Conservation (phyloP, 2,329 filamentous ascomycete genomes). For the Penicillium sp. region DNA sequence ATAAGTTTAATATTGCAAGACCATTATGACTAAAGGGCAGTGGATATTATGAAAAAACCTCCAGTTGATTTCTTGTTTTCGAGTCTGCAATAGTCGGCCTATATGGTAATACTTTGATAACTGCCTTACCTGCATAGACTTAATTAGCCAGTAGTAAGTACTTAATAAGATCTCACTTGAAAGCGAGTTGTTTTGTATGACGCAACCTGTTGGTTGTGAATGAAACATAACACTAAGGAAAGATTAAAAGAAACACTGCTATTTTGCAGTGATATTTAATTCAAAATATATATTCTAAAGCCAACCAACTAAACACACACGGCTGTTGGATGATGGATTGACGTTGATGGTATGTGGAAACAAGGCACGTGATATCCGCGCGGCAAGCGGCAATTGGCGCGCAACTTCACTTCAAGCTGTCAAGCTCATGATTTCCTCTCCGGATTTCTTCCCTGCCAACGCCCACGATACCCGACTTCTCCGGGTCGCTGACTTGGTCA, state of each 20-base stretch:
- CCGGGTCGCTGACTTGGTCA: slow-evolving; percentile 17
- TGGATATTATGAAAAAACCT: background rate
- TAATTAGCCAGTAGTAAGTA: no score
- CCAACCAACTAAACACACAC: slow-evolving; percentile 5
- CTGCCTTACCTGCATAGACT: no score
- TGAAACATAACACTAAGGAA: background rate
- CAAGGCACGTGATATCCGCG: slow-evolving; percentile 21
- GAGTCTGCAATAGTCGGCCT: background rate
- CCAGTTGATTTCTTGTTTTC: background rate
- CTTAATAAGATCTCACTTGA: no score
- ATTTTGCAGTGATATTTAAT: no score
- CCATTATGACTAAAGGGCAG: background rate
- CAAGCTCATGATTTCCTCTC: slow-evolving; percentile 23
- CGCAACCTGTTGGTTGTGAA: background rate
- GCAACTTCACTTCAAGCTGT: slow-evolving; percentile 27
- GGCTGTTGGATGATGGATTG: background rate
- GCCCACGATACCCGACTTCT: slow-evolving; percentile 11
- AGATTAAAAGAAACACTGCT: background rate
- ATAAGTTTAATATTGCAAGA: background rate
- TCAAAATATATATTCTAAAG: background rate
- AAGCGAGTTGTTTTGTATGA: background rate
- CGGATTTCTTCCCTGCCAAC: slow-evolving; percentile 21
- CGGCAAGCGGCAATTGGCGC: slow-evolving; percentile 27
- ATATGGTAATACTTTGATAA: no score
- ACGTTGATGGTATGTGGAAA: background rate